Evolutionary conservation across 2,329 filamentous ascomycete species (phyloP).

Genomic region (Monilinia vaccinii-corymbosi): DNA sequence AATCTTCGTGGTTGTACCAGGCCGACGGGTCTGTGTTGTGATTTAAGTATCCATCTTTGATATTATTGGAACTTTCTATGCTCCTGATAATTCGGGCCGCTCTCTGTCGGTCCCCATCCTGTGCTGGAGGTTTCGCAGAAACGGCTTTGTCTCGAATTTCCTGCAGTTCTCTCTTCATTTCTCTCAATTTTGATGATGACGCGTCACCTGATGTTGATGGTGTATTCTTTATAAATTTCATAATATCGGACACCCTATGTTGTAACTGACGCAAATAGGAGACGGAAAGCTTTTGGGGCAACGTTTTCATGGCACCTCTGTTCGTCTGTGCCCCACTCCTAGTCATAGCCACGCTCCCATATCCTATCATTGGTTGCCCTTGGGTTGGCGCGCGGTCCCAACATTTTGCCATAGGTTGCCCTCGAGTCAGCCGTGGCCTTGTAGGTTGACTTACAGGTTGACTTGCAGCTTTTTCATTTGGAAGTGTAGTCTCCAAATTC

Average conservation of each 20-base stretch:
- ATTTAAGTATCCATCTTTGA: neutral
- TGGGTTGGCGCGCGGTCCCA: neutral
- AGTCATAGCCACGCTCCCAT: neutral
- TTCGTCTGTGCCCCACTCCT: no score
- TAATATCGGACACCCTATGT: neutral
- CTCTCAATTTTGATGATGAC: no score
- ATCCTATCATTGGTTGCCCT: neutral
- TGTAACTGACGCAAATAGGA: neutral
- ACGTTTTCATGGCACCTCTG: neutral
- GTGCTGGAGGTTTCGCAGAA: neutral
- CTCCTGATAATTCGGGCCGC: neutral
- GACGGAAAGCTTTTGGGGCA: neutral
- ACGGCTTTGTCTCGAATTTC: neutral
- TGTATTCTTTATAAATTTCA: no score
- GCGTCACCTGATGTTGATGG: no score
- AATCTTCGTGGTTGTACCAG: neutral
- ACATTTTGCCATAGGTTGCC: neutral
- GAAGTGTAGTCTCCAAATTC: neutral
- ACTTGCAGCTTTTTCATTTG: neutral
- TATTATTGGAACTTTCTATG: neutral
- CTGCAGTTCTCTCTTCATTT: neutral
- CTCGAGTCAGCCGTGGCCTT: neutral
- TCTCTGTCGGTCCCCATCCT: neutral
- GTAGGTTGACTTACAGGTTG: accelerated
- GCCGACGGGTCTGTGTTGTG: neutral